Evolutionary conservation across 495 filamentous ascomycete genomes (phyloP), one percentile per base, ranked within the genome.

Genomic region (Neurospora sp.): DNA sequence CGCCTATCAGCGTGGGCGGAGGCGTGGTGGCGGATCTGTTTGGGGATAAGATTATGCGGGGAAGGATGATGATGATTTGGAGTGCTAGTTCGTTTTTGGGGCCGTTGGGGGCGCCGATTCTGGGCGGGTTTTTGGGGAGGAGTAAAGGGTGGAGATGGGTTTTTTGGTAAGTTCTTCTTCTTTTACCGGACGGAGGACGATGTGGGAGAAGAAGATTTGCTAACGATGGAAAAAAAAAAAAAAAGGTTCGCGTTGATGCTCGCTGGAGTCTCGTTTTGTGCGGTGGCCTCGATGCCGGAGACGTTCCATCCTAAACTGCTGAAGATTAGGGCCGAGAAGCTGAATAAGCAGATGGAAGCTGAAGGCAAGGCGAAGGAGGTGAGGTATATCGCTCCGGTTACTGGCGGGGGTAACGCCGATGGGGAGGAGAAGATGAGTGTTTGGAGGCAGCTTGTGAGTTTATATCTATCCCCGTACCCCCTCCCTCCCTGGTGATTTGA

Each of bases 1-100:
- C 93, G 10, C 94, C 95, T 73, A 78, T 96, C 20, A 91, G 88
- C 72, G 91, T 95, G 6, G 92, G 92, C 9, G 94, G 94, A 37
- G 94, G 92, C 1, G 93, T 91, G 0, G 88, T 96, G 18, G 91
- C 92, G 9, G 93, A 97, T 79, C 86, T 96, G 83, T 97, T 75
- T 48, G 22, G 42, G 1, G 74, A 79, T 8, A 76, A 74, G 39
- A 69, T 70, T 27, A 40, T 68, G 18, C 73, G 81, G 38, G 81
- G 81, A 3, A 39, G 73, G 68, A 74, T 81, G 5, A 79, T 82
- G 74, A 77, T 80, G 72, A 39, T 71, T 16, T 81, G 78, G 78
- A 76, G 72, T 0, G 76, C 75, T 10, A 61, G 73, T 18, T 76
- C 77, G 27, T 77, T 77, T 53, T 37, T 79, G 31, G 85, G 87